A percentile compares a stretch with the other conserved stretches of the same genome.
phyloP scores from a whole-genome alignment of 2,329 filamentous ascomycete species.

The Sarocladium brachiariae region DNA sequence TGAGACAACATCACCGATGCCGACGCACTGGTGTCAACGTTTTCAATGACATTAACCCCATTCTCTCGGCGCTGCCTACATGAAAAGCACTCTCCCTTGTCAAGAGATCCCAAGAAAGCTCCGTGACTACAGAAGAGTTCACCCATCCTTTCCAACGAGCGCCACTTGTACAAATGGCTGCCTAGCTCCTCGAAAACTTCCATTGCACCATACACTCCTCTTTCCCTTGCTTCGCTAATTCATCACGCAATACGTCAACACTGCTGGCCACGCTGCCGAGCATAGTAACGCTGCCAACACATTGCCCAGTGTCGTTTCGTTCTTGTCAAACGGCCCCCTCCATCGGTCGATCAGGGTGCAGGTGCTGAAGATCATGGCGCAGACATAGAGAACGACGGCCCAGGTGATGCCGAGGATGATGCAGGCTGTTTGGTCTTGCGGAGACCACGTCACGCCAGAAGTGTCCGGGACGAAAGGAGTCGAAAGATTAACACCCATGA shows the following conservation, averaged over 20 bases:
- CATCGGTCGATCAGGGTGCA: conserved; percentile 36
- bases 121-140: not conserved
- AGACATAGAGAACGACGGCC: conserved; percentile 27
- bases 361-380: conserved; percentile 35
- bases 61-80: conserved; percentile 5
- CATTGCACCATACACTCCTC: too few relatives aligned
- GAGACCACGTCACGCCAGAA: conserved; percentile 25
- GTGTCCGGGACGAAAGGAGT: conserved; percentile 30
- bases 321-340: conserved; percentile 30
- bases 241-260: conserved; percentile 26
- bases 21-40: too few relatives aligned
- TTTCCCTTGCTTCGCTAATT: conserved; percentile 2
- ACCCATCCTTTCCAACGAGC: not conserved
- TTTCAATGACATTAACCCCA: not conserved
- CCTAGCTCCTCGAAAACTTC: too few relatives aligned
- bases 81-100: not conserved
- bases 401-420: conserved; percentile 29
- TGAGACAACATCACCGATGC: too few relatives aligned
- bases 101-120: not conserved
- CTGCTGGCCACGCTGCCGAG: conserved; percentile 29
- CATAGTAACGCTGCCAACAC: conserved; percentile 26
- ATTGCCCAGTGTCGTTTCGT: conserved; percentile 19
- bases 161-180: too few relatives aligned
- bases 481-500: conserved; percentile 35
- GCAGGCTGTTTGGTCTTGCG: conserved; percentile 22